Base-by-base conservation (phyloP, 2,329 filamentous ascomycete species). In the Lasiodiplodia sp. region DNA sequence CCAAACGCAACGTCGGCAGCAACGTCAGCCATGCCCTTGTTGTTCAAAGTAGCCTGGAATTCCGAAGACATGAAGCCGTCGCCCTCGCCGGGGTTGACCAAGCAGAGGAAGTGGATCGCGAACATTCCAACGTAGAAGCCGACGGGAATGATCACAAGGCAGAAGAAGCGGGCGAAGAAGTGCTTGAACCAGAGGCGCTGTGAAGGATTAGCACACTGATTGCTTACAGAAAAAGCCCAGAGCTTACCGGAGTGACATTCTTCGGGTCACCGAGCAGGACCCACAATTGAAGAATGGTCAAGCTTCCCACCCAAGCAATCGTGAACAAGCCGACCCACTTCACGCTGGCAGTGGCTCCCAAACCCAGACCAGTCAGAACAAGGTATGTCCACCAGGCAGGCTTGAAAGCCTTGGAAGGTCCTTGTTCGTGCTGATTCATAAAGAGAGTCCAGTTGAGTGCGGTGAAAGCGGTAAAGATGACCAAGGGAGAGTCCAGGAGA, bases 1-100 rank as follows among this genome's bases (percentile, higher is more conserved):
- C 96, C 96, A 75, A 96, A 91, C 34, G 92, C 90, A 69, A 99
- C 91, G 81, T 99, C 94, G 37, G 92, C 96, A 2, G 96, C 91
- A 5, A 97, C 94, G 80, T 97, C 94, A 78, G 93, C 91, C 96
- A 99, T 99, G 66, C 88, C 90, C 85, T 98, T 99, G 76, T 90
- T 94, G 83, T 98, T 99, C 73, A 99, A 86, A 2, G 96, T 98
- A 38, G 96, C 92, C 83, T 99, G 96, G 85, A 99, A 99, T 78
- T 99, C 96, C 67, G 95, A 97, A 78, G 94, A 97, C 96, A 99
- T 99, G 85, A 99, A 99, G 67, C 96, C 96, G 80, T 99, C 96
- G 67, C 96, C 96, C 65, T 99, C 96, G 70, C 96, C 96, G 34
- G 96, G 96, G 82, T 99, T 99, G 70, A 91, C 88, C 52, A 99